Percentiles rank a stretch among this genome's conserved stretches.
phyloP scores from a whole-genome alignment of 805 yeast species.

The Naumovozyma castellii region DNA sequence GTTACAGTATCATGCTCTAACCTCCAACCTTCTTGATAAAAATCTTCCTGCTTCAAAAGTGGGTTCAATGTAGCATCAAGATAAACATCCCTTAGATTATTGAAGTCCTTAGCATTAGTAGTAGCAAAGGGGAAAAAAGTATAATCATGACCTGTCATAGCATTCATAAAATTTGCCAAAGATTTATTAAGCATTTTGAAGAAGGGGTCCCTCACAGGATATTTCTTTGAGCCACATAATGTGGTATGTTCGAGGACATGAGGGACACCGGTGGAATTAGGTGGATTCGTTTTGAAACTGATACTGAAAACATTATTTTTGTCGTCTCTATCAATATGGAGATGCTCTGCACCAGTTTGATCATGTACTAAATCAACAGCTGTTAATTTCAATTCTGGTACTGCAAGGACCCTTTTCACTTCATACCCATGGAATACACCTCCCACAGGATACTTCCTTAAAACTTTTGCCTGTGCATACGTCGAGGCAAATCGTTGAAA shows the following conservation, averaged over 20 bases:
- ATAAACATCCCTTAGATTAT: constrained; percentile 78
- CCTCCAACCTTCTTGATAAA: constrained; percentile 96
- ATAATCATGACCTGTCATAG: constrained; percentile 96
- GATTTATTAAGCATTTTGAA: constrained; percentile 94
- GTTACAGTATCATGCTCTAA: constrained; percentile 59
- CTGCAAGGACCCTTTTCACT: constrained; percentile 51
- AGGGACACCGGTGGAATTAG: constrained; percentile 90
- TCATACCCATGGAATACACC: constrained; percentile 55
- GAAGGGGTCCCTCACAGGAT: constrained; percentile 94
- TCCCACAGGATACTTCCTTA: constrained; percentile 56
- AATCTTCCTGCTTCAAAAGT: constrained; percentile 65
- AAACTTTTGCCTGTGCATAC: constrained; percentile 26
- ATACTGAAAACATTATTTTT: constrained; percentile 80
- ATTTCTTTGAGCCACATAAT: constrained; percentile 82
- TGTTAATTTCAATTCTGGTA: constrained; percentile 73
- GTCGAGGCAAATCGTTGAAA: constrained; percentile 20
- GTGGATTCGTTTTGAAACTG: constrained; percentile 89
- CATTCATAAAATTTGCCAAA: constrained; percentile 94
- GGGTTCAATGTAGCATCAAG: constrained; percentile 83
- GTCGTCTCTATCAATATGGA: constrained; percentile 80
- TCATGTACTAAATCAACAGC: constrained; percentile 67
- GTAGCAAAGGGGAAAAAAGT: constrained; percentile 96
- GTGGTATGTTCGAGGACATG: constrained; percentile 95
- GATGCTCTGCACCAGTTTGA: constrained; percentile 65
- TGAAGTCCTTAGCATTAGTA: constrained; percentile 72